These are phyloP conservation scores for Annulohypoxylon maeteangense DNA, from an alignment of 495 filamentous ascomycete species.

Conservation along the genomic window DNA sequence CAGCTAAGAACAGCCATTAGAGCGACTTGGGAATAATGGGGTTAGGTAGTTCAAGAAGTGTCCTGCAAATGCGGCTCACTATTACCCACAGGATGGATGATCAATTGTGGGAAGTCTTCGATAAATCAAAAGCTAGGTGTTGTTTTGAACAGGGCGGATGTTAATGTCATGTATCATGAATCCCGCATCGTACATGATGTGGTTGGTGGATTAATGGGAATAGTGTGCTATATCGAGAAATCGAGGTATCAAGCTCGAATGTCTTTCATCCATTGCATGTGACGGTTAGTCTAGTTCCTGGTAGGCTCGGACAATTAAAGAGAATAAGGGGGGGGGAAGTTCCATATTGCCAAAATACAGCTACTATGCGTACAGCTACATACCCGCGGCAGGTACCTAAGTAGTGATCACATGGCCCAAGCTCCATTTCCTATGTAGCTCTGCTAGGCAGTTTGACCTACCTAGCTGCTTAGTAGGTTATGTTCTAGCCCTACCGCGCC, in stretches of 20 bases:
- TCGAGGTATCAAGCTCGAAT: background rate
- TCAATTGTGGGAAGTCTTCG: conserved; percentile 12
- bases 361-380: background rate
- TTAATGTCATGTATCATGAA: background rate
- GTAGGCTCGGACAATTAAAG: conserved; percentile 5
- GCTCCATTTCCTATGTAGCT: conserved; percentile 28
- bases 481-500: conserved; percentile 24
- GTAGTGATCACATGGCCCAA: conserved; percentile 33
- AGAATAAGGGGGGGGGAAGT: background rate
- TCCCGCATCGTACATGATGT: background rate
- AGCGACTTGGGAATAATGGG: conserved; percentile 6
- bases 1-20: conserved; percentile 14
- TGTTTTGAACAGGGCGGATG: conserved; percentile 1
- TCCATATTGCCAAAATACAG: background rate
- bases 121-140: conserved; percentile 8
- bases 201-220: background rate
- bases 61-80: conserved; percentile 17
- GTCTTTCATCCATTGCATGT: conserved; percentile 10
- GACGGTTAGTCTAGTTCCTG: background rate
- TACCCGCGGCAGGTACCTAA: background rate
- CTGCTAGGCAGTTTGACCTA: no score
- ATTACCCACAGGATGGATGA: conserved; percentile 24
- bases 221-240: background rate
- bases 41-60: conserved; percentile 10
- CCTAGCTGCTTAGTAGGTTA: background rate